Conservation (phyloP, 345 rosid species). For the Moricandia arvensis region DNA sequence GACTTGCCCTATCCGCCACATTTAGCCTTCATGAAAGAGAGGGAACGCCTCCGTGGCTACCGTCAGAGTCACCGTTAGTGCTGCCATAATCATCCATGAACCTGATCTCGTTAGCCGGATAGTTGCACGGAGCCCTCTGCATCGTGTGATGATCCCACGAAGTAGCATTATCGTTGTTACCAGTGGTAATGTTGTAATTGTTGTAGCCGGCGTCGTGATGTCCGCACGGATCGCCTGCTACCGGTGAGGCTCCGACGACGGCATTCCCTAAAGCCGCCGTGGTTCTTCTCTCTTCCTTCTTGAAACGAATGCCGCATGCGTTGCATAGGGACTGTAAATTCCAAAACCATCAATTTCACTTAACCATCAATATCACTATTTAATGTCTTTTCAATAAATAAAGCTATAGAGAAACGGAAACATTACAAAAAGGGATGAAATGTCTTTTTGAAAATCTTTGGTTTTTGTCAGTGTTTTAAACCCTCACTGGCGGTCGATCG, state of each 20-base stretch:
- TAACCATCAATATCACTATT: constrained; percentile 2
- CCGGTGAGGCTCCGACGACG: constrained; percentile 37
- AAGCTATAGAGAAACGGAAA: not conserved
- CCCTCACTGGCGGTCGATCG: no score
- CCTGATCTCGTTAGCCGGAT: constrained; percentile 58
- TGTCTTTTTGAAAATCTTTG: no score
- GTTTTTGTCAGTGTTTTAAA: no score
- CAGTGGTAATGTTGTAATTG: no score
- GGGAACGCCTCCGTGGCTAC: constrained; percentile 49
- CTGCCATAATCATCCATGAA: constrained; percentile 56
- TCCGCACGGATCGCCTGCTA: constrained; percentile 37
- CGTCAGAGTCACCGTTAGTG: constrained; percentile 42
- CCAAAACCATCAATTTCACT: constrained; percentile 12
- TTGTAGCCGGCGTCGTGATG: constrained; percentile 28
- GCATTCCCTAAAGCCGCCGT: constrained; percentile 45
- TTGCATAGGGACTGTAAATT: constrained; percentile 76
- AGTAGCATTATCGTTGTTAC: constrained; percentile 1
- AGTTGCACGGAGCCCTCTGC: constrained; percentile 54
- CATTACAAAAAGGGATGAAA: not conserved
- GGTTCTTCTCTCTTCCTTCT: constrained; percentile 43
- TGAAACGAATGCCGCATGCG: constrained; percentile 29
- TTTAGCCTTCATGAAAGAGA: constrained; percentile 95
- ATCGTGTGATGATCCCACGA: constrained; percentile 46
- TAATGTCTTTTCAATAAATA: constrained; percentile 25
- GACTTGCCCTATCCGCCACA: constrained; percentile 83